Conservation (phyloP, 495 filamentous ascomycete species). For the Hyphodiscus hymeniophilus region DNA sequence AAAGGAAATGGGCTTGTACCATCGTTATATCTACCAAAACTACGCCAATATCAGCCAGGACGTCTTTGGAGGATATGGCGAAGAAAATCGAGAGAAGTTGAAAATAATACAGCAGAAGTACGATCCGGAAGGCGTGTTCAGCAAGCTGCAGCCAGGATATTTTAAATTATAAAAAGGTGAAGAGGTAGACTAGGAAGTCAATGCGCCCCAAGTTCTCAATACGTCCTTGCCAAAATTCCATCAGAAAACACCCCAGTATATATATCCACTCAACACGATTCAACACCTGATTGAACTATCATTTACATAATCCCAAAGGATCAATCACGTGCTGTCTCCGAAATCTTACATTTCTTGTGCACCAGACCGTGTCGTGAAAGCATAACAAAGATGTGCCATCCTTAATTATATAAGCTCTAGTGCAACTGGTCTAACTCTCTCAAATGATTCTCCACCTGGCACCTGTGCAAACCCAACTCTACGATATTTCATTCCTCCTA, state of each 20-base stretch:
- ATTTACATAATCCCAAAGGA: too few species aligned
- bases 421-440: background rate
- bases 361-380: too few species aligned
- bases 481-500: conserved; percentile 1
- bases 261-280: too few species aligned
- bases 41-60: conserved; percentile 33
- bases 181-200: too few species aligned
- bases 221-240: too few species aligned
- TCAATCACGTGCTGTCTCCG: too few species aligned
- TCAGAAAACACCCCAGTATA: too few species aligned
- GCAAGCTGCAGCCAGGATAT: conserved; percentile 13
- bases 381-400: too few species aligned
- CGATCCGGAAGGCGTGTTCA: conserved; percentile 27
- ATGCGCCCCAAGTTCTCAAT: too few species aligned
- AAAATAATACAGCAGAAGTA: conserved; percentile 30
- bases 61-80: conserved; percentile 36
- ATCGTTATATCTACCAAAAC: conserved; percentile 28
- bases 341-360: too few species aligned
- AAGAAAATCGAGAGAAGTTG: conserved; percentile 26
- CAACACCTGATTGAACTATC: too few species aligned
- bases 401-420: conserved; percentile 6
- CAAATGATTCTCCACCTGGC: background rate
- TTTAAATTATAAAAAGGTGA: conserved; percentile 10
- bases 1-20: background rate
- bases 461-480: conserved; percentile 1